phyloP scores from a whole-genome alignment of 2,329 filamentous ascomycete genomes.

The Claviceps quebecensis region DNA sequence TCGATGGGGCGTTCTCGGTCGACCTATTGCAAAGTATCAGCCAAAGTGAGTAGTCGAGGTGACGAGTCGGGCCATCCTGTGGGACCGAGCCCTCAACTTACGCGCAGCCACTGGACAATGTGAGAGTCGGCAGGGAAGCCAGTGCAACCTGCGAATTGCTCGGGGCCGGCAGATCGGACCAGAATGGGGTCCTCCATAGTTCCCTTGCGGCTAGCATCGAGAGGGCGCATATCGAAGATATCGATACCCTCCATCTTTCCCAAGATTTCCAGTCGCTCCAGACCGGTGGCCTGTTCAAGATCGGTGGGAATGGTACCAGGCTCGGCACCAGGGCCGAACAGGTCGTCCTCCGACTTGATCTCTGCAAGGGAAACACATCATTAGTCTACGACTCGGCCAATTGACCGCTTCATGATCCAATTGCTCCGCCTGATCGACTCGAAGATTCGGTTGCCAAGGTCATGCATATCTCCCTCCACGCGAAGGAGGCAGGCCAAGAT shows the following conservation, averaged over 20 bases:
- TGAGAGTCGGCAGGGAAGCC: slow-evolving; percentile 88
- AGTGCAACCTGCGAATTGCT: slow-evolving; percentile 96
- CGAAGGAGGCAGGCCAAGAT: slow-evolving; percentile 3
- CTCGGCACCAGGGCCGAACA: slow-evolving; percentile 68
- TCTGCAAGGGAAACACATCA: slow-evolving; percentile 39
- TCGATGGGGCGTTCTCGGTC: slow-evolving; percentile 81
- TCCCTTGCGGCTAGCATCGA: slow-evolving; percentile 84
- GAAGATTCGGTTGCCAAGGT: slow-evolving; percentile 10
- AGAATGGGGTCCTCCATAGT: slow-evolving; percentile 82
- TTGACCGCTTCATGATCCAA: background rate
- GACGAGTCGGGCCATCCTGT: background rate
- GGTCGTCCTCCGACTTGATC: slow-evolving; percentile 68
- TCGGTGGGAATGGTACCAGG: slow-evolving; percentile 83
- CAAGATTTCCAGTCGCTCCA: slow-evolving; percentile 95
- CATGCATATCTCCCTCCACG: slow-evolving; percentile 3
- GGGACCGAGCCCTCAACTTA: slow-evolving; percentile 32
- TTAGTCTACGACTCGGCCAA: slow-evolving; percentile 8
- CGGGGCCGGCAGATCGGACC: slow-evolving; percentile 82
- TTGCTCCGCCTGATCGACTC: background rate
- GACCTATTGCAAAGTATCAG: slow-evolving; percentile 38
- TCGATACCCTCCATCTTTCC: slow-evolving; percentile 99
- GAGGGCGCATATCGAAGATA: slow-evolving; percentile 94
- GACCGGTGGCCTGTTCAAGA: slow-evolving; percentile 88
- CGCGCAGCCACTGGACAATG: slow-evolving; percentile 77
- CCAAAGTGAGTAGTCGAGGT: background rate